Conservation (phyloP, 345 rosid genomes). For the Populus ilicifolia region DNA sequence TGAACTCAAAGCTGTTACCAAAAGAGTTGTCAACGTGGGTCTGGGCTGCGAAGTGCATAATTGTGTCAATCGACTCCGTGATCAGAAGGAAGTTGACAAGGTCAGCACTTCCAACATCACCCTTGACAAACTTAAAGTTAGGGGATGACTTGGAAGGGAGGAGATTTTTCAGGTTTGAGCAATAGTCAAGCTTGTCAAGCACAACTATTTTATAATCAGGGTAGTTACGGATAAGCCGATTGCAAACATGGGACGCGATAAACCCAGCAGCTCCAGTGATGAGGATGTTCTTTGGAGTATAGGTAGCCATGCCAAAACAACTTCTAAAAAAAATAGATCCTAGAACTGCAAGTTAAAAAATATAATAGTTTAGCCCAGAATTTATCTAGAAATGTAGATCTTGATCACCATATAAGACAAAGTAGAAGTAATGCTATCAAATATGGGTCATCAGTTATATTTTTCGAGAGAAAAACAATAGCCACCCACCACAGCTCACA, state of each 20-base stretch:
- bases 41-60: conserved; percentile 93
- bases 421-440: neutral
- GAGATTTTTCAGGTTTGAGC: conserved; percentile 77
- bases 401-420: neutral
- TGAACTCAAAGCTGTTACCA: conserved; percentile 90
- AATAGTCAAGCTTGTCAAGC: conserved; percentile 86
- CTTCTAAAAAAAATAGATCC: conserved; percentile 4
- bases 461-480: neutral
- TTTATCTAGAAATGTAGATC: neutral
- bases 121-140: conserved; percentile 80
- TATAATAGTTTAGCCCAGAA: neutral
- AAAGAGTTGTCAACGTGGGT: conserved; percentile 88
- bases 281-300: conserved; percentile 77
- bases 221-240: conserved; percentile 61
- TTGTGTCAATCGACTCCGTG: conserved; percentile 80
- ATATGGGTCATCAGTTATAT: neutral
- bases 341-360: neutral
- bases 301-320: conserved; percentile 27
- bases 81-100: conserved; percentile 83
- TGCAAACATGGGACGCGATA: conserved; percentile 82
- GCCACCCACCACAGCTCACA: neutral
- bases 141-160: conserved; percentile 59
- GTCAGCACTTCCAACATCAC: conserved; percentile 83
- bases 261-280: conserved; percentile 90
- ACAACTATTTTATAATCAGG: conserved; percentile 85